A percentile compares a stretch with the other conserved stretches of the same genome.
These are phyloP conservation scores for Aquilaria sinensis DNA, from an alignment of 345 rosid genomes.

Conservation along the genomic window DNA sequence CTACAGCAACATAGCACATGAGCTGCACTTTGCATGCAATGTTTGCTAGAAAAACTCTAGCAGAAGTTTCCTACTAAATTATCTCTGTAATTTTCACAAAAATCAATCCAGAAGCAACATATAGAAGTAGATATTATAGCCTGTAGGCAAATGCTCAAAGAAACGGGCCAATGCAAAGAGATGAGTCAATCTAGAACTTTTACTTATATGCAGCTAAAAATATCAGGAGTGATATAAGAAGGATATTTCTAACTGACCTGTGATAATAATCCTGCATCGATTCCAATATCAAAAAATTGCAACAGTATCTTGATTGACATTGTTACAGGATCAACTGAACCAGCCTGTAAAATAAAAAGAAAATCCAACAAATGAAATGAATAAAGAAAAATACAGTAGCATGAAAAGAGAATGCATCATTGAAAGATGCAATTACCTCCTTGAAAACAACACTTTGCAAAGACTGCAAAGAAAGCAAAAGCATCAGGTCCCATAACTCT, in stretches of 20 bases:
- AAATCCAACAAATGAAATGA: not conserved
- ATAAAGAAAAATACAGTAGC: constrained; percentile 1
- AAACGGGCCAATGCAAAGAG: not conserved
- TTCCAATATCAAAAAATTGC: constrained; percentile 91
- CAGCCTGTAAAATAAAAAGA: constrained; percentile 60
- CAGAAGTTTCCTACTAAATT: too few relatives aligned
- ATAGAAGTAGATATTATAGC: too few relatives aligned
- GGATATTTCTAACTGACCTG: constrained; percentile 50
- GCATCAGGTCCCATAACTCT: constrained; percentile 16
- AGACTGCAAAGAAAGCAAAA: constrained; percentile 57
- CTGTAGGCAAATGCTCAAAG: too few relatives aligned
- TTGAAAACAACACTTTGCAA: constrained; percentile 95
- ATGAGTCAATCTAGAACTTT: not conserved
- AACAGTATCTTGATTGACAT: constrained; percentile 82
- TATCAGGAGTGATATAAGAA: constrained; percentile 1
- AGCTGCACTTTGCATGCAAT: too few relatives aligned
- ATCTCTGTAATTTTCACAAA: too few relatives aligned
- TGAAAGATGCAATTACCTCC: constrained; percentile 45
- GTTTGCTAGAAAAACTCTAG: too few relatives aligned
- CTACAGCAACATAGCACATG: too few relatives aligned
- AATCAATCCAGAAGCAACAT: too few relatives aligned
- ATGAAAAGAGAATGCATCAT: constrained; percentile 4
- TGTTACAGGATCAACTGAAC: constrained; percentile 93
- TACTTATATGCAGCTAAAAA: not conserved
- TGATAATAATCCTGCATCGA: constrained; percentile 74